phyloP scores from a whole-genome alignment of 78 protist genomes.

The Cavenderia fasciculata region DNA sequence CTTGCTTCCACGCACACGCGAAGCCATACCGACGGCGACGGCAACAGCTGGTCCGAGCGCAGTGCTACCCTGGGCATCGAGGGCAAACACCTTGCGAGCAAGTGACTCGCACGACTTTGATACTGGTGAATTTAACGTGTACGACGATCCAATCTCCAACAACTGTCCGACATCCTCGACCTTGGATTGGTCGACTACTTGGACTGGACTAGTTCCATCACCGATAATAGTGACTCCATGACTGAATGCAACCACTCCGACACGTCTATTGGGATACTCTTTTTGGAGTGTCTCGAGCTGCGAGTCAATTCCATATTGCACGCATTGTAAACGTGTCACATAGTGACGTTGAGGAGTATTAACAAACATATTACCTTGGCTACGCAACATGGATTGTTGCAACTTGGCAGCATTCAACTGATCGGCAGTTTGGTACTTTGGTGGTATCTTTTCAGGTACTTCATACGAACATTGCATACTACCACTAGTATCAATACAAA shows the following conservation, averaged over 20 bases:
- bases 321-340: slow-evolving; percentile 79
- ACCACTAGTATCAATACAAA: slow-evolving; percentile 76
- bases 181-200: no score
- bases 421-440: no score
- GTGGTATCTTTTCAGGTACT: no score
- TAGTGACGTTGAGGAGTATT: neutral
- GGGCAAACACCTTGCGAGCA: neutral
- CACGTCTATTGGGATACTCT: slow-evolving; percentile 56
- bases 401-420: neutral
- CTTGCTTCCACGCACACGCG: slow-evolving; percentile 30
- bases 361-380: neutral
- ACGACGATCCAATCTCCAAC: slow-evolving; percentile 5
- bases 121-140: neutral
- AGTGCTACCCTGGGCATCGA: slow-evolving; percentile 85
- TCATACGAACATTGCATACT: slow-evolving; percentile 77
- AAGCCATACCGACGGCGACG: slow-evolving; percentile 73
- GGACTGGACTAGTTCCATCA: slow-evolving; percentile 52
- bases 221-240: slow-evolving; percentile 73
- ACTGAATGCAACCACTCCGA: slow-evolving; percentile 81
- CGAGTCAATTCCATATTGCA: slow-evolving; percentile 72
- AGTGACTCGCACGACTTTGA: slow-evolving; percentile 20
- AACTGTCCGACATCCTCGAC: slow-evolving; percentile 12
- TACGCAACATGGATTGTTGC: neutral
- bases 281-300: slow-evolving; percentile 59
- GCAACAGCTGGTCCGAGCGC: slow-evolving; percentile 89